Base-by-base conservation (phyloP, 2,329 filamentous ascomycete genomes). In the Botryosphaeria agaves region DNA sequence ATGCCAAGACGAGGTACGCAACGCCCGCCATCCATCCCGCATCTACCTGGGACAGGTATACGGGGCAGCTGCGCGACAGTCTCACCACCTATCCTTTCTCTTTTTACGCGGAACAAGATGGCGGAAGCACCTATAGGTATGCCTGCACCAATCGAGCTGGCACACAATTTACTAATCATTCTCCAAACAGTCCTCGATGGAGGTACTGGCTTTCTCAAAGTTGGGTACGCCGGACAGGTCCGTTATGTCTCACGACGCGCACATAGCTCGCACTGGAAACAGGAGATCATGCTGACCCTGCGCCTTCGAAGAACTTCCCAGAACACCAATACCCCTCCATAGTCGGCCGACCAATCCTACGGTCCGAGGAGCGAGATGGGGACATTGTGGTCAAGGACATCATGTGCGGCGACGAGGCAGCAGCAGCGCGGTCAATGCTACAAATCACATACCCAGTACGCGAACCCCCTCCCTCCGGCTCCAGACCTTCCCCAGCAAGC, bases 191-290 rank as follows among this genome's bases (percentile, higher is more conserved):
- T 98, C 55, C 87, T 98, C 70, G 89, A 98, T 69, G 89, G 89
- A 70, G 89, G 89, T 61, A 98, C 89, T 54, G 89, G 89, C 61
- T 98, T 98, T 70, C 78, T 98, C 59, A 98, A 98, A 64, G 89
- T 93, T 62, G 89, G 89, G 57, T 98, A 95, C 66, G 89, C 89
- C 51, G 89, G 79, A 50, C 85, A 77, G 63, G 74, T 78, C 59
- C 44, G 62, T 48, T 19, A 20, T 12, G 16, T 21, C 30, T 14
- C 18, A 26, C 18, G 4, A 5, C 18, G n/a, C 4, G 5, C 8
- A 3, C n/a, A 17, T 14, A 4, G 26, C 12, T 4, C 12, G 14
- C 5, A 28, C 9, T n/a, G 4, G 9, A 9, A 14, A 3, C 9
- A 3, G n/a, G 4, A 12, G 26, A 9, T 18, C n/a, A 24, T 18